Evolutionary conservation across 2,329 filamentous ascomycete genomes (phyloP).

Genomic region (Emericellopsis cladophorae): DNA sequence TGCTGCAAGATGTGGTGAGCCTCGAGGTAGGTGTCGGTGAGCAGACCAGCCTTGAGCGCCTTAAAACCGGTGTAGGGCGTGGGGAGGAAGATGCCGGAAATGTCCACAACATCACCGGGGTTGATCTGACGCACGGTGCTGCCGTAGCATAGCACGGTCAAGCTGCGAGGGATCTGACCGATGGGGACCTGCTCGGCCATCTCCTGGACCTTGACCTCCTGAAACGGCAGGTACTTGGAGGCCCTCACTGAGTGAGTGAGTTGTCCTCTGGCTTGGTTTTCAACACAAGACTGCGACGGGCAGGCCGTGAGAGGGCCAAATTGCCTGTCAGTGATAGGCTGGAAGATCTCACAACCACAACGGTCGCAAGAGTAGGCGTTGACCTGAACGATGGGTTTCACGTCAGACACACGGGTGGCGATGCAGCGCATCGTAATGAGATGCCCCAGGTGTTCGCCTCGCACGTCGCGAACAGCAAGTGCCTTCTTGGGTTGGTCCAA

Average conservation of each 20-base stretch:
- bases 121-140: slow-evolving; percentile 76
- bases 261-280: slow-evolving; percentile 86
- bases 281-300: slow-evolving; percentile 77
- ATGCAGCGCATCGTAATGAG: slow-evolving; percentile 93
- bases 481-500: slow-evolving; percentile 49
- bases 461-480: slow-evolving; percentile 84
- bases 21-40: slow-evolving; percentile 95
- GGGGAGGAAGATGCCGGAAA: slow-evolving; percentile 90
- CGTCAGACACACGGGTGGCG: slow-evolving; percentile 87
- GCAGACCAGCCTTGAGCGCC: slow-evolving; percentile 87
- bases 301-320: slow-evolving; percentile 81
- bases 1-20: slow-evolving; percentile 89
- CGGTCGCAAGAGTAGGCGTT: slow-evolving; percentile 97
- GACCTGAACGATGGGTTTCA: slow-evolving; percentile 94
- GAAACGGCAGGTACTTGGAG: slow-evolving; percentile 93
- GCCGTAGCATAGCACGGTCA: slow-evolving; percentile 85
- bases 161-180: slow-evolving; percentile 84
- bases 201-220: slow-evolving; percentile 97
- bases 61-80: slow-evolving; percentile 99
- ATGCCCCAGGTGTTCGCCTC: slow-evolving; percentile 82
- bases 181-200: slow-evolving; percentile 99
- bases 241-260: slow-evolving; percentile 90
- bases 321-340: slow-evolving; percentile 82
- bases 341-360: slow-evolving; percentile 95
- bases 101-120: slow-evolving; percentile 87